Conservation (phyloP, 2,329 filamentous ascomycete species). For the Ophiostoma novo-ulmi region DNA sequence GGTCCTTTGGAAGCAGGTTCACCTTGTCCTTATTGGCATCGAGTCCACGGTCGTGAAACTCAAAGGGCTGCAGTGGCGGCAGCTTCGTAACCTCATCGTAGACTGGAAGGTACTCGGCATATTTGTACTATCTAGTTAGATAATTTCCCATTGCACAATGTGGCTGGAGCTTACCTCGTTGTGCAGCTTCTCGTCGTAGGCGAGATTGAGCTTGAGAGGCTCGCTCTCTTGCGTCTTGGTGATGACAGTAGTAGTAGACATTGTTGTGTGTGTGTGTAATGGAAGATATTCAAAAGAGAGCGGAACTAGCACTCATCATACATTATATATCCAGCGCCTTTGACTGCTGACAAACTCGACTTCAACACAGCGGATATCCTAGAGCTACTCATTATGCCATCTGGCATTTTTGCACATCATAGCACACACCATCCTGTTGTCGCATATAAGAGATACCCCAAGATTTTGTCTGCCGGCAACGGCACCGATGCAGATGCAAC, state of each 20-base stretch:
- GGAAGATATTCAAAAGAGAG: not conserved
- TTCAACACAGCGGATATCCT: too few relatives aligned
- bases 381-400: not conserved
- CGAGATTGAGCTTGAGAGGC: not conserved
- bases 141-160: not conserved
- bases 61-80: constrained; percentile 33
- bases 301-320: not conserved
- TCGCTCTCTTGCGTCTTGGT: constrained; percentile 3
- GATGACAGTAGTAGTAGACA: not conserved
- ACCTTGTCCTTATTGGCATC: constrained; percentile 31
- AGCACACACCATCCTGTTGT: not conserved
- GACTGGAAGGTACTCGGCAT: constrained; percentile 35
- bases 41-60: constrained; percentile 33
- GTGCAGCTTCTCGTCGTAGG: constrained; percentile 7
- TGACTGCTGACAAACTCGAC: not conserved
- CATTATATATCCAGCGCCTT: not conserved
- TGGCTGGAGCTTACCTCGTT: not conserved
- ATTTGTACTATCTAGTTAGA: constrained; percentile 31
- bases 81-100: constrained; percentile 34
- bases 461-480: not conserved
- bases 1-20: not conserved
- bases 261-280: not conserved
- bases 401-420: not conserved
- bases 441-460: not conserved
- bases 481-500: not conserved